A percentile compares a stretch with the other conserved stretches of the same genome.
Conservation (phyloP, 1,139 yeast genomes). For the Geotrichum klebahnii region DNA sequence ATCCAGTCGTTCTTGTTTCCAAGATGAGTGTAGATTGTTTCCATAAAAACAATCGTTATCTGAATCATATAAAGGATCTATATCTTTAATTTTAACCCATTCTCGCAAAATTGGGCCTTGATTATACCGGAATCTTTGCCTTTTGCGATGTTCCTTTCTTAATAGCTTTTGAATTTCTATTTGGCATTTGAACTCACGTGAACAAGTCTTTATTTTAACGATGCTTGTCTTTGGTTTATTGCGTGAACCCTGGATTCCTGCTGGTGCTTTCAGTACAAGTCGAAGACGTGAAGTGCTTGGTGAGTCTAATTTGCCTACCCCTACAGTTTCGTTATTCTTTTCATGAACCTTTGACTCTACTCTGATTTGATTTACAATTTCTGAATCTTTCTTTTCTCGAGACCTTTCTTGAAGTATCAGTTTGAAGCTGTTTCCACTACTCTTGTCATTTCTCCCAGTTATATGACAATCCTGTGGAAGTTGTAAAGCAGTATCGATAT, state of each 20-base stretch:
- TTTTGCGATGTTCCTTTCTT: constrained; percentile 28
- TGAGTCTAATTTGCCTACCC: not conserved
- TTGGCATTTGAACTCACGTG: constrained; percentile 15
- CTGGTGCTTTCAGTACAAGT: constrained; percentile 13
- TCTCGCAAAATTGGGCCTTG: constrained; percentile 32
- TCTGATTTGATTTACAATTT: too few relatives aligned
- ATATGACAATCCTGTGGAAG: too few relatives aligned
- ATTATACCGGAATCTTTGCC: constrained; percentile 26
- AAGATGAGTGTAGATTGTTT: not conserved
- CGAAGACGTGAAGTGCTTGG: constrained; percentile 6
- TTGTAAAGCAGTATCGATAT: too few relatives aligned
- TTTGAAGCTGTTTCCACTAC: too few relatives aligned
- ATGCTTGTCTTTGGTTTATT: not conserved
- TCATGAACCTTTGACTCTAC: too few relatives aligned
- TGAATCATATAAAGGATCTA: constrained; percentile 37
- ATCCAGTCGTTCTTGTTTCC: not conserved
- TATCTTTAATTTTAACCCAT: constrained; percentile 33
- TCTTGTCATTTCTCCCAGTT: too few relatives aligned
- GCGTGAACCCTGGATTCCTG: not conserved
- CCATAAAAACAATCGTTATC: constrained; percentile 25
- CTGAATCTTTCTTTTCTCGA: too few relatives aligned
- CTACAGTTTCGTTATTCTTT: not conserved
- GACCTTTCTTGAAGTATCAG: too few relatives aligned
- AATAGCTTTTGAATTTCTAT: constrained; percentile 31
- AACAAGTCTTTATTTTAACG: constrained; percentile 6